These are phyloP conservation scores for Ustilago bromivora DNA, from an alignment of 1,284 basidiomycete species.

Conservation along the genomic window DNA sequence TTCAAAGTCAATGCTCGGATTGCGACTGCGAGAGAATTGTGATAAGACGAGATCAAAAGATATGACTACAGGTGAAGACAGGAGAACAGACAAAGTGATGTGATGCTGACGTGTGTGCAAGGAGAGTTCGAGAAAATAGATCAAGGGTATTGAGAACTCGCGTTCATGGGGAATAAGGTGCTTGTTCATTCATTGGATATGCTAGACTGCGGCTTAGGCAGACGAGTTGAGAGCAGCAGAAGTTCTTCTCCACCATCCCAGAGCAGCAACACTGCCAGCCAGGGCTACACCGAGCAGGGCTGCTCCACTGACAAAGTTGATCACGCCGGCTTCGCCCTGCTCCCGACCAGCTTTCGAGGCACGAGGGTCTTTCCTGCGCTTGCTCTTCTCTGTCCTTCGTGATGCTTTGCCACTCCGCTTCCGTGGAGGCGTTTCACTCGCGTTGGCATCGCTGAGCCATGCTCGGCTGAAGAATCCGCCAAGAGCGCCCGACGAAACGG, in stretches of 20 bases:
- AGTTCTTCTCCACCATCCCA: slow-evolving; percentile 53
- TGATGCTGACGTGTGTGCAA: slow-evolving; percentile 6
- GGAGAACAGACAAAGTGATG: background rate
- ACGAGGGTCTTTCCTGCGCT: slow-evolving; percentile 29
- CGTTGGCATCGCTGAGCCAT: slow-evolving; percentile 18
- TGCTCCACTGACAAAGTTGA: slow-evolving; percentile 55
- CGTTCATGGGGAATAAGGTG: background rate
- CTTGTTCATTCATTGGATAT: background rate
- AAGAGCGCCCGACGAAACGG: slow-evolving; percentile 8
- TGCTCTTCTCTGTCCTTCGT: slow-evolving; percentile 22
- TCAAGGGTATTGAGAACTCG: background rate
- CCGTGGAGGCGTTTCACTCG: slow-evolving; percentile 11
- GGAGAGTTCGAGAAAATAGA: background rate
- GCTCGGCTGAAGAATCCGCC: slow-evolving; percentile 29
- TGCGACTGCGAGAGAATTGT: slow-evolving; percentile 4
- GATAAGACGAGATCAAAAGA: background rate
- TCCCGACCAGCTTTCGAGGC: slow-evolving; percentile 9
- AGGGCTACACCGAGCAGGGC: slow-evolving; percentile 49
- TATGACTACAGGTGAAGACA: slow-evolving; percentile 14
- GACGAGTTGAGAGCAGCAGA: slow-evolving; percentile 41
- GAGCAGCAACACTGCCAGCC: slow-evolving; percentile 49
- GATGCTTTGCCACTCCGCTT: slow-evolving; percentile 27
- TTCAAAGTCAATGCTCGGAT: background rate
- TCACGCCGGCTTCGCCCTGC: slow-evolving; percentile 35
- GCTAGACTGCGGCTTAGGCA: slow-evolving; percentile 8